Evolutionary conservation across 495 filamentous ascomycete species (phyloP).

Genomic region (Usnea hakonensis): DNA sequence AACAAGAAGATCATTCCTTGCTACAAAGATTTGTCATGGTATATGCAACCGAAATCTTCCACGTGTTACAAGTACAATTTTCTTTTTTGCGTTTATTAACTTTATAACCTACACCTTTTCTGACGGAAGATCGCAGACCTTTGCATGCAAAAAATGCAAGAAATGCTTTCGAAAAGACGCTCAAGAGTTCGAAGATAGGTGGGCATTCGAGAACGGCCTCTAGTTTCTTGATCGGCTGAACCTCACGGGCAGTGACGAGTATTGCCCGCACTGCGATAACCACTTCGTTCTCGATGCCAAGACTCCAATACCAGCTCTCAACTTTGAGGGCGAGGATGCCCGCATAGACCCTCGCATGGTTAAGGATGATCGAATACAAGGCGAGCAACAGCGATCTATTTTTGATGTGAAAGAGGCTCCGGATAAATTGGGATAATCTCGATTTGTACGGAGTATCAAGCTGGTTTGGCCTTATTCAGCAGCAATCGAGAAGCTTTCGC

Average conservation of each 20-base stretch:
- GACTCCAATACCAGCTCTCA: slow-evolving; percentile 67
- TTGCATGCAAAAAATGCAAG: slow-evolving; percentile 97
- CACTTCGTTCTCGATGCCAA: slow-evolving; percentile 89
- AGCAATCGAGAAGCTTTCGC: background rate
- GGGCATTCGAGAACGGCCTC: slow-evolving; percentile 11
- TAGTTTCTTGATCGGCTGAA: background rate
- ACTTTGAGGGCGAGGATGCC: slow-evolving; percentile 85
- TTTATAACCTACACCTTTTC: background rate
- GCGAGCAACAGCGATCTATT: slow-evolving; percentile 52
- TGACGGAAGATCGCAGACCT: slow-evolving; percentile 38
- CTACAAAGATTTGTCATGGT: slow-evolving; percentile 78
- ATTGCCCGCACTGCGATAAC: slow-evolving; percentile 99
- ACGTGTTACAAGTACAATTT: too few species aligned
- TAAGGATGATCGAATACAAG: slow-evolving; percentile 77
- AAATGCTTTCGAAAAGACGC: slow-evolving; percentile 95
- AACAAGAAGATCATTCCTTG: slow-evolving; percentile 68
- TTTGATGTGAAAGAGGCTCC: slow-evolving; percentile 65
- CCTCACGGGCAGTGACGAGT: slow-evolving; percentile 69
- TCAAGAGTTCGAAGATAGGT: slow-evolving; percentile 83
- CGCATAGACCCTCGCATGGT: slow-evolving; percentile 82
- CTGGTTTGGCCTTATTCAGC: background rate
- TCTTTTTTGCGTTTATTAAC: too few species aligned
- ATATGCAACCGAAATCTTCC: background rate
- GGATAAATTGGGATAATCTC: slow-evolving; percentile 64
- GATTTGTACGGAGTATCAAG: background rate